Evolutionary conservation across 1,139 yeast genomes (phyloP), one percentile per base, ranked within the genome.

Genomic region (Blastobotrys arbuscula): DNA sequence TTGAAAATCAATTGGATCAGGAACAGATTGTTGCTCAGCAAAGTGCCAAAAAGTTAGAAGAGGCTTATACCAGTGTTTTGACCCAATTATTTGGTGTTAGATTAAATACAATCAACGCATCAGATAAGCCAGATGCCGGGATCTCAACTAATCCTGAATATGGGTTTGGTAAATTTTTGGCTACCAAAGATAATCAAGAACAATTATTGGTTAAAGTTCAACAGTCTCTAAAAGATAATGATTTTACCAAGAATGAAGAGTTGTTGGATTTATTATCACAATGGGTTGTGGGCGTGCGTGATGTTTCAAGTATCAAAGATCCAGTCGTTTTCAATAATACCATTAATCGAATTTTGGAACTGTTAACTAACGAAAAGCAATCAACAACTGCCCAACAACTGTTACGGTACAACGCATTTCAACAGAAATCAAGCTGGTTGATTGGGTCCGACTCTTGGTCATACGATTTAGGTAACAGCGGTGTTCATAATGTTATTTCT

Each of bases 371-470:
- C 23, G 62, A 74, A 2, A 8, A n/a, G 2, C 24, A 21, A 20
- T 76, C 73, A 52, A 61, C 73, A 1, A 59, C 70, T 16, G 72
- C 85, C 5, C 58, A 70, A 44, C 64, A 70, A 12, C 69, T 84
- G 13, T 70, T 84, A 42, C 65, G 69, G 2, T 36, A 36, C 26
- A 3, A 20, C 2, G 10, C 31, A 28, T 75, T 83, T 55, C 65
- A 64, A 40, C 61, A 72, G 39, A 72, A 73, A 47, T 74, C 84
- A 23, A 76, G 79, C 53, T 90, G 98, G 98, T 73, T 90, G 54
- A 74, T 92, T 54, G 97, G 97, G 21, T 88, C 97, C 8, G 97
- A 90, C 67, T 81, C 95, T 31, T 90, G 98, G 97, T 78, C 96
- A 19, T 89, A 84, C 64, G 97, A 90, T 70, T 73, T 87, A 58